Evolutionary conservation across 768 basidiomycete species (phyloP).

Genomic region (Pleurotus eryngii): DNA sequence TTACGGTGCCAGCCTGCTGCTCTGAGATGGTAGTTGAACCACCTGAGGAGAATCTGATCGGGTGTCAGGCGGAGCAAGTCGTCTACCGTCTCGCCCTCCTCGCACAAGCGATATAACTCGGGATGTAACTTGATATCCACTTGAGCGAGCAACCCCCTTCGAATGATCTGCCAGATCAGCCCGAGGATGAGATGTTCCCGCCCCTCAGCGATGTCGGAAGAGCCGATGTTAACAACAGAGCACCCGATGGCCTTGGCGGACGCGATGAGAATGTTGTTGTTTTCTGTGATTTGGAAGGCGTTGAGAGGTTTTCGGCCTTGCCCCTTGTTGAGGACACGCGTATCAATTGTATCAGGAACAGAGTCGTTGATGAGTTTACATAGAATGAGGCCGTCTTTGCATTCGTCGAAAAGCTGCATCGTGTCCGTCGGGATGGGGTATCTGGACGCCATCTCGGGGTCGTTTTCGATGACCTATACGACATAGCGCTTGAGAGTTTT

Average conservation of each 20-base stretch:
- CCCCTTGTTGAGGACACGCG: constrained; percentile 94
- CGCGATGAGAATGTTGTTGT: constrained; percentile 99
- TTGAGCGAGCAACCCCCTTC: constrained; percentile 87
- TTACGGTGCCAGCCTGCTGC: constrained; percentile 89
- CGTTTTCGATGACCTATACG: constrained; percentile 82
- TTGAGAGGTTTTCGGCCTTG: constrained; percentile 80
- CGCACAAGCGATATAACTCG: constrained; percentile 91
- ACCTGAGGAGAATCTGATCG: constrained; percentile 94
- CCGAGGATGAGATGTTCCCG: constrained; percentile 96
- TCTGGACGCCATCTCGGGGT: constrained; percentile 76
- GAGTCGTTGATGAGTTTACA: constrained; percentile 99
- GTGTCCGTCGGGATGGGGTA: constrained; percentile 93
- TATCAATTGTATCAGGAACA: constrained; percentile 98
- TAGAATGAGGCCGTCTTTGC: constrained; percentile 91
- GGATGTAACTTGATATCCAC: constrained; percentile 99
- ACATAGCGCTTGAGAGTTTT: constrained; percentile 6
- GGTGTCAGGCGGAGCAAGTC: constrained; percentile 92
- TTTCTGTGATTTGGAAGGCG: constrained; percentile 98
- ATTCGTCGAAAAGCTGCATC: constrained; percentile 98
- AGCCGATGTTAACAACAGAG: constrained; percentile 97
- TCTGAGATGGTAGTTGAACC: constrained; percentile 99
- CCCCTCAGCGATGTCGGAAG: constrained; percentile 88
- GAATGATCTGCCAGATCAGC: constrained; percentile 98
- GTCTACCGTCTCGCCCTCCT: constrained; percentile 96
- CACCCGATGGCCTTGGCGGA: constrained; percentile 98